Evolutionary conservation across 306 rosid genomes (phyloP), one percentile per base, ranked within the genome.

Genomic region (Gleditsia sinensis): DNA sequence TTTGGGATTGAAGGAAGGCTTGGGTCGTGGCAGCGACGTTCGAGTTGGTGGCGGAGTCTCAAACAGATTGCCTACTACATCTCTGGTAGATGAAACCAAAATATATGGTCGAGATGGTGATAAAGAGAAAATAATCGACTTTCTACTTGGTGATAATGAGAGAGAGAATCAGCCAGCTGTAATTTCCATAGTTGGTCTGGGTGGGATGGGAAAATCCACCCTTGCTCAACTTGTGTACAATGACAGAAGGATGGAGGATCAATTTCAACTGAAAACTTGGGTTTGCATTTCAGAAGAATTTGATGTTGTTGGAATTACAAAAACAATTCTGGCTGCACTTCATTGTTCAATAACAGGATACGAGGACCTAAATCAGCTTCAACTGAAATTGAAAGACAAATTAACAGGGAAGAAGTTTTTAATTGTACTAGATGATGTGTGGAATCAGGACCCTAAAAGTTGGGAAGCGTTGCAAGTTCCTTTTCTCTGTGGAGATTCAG

Each of bases 131-230:
- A 71, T 76, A 74, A 72, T 76, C n/a, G 32, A 51, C 21, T 66
- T 71, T 53, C 30, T 53, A 53, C 32, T 21, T 53, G 23, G 14
- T 8, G 59, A 21, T 4, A 23, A 53, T 53, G 32, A 0, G 3
- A 50, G 56, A 19, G 56, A 12, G 25, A 50, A 19, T 0, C 25
- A 0, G 5, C 1, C 23, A 3, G 9, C 33, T 8, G 14, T 53
- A 24, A 53, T 21, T 21, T 9, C n/a, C 33, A 53, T 53, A 9
- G 32, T 53, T 6, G 59, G 59, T 63, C 70, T 83, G 75, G 81
- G 85, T 9, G 85, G 85, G 12, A 5, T 84, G 6, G 88, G 88
- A 21, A 81, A 84, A 60, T 77, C 85, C 32, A 77, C 85, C 2
- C 71, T 81, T 13, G 80, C 75, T 12, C 55, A 53, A 24, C 6